Percentiles rank a stretch among this genome's conserved stretches.
Conservation (phyloP, 331 rosid genomes). For the Saraca asoca region DNA sequence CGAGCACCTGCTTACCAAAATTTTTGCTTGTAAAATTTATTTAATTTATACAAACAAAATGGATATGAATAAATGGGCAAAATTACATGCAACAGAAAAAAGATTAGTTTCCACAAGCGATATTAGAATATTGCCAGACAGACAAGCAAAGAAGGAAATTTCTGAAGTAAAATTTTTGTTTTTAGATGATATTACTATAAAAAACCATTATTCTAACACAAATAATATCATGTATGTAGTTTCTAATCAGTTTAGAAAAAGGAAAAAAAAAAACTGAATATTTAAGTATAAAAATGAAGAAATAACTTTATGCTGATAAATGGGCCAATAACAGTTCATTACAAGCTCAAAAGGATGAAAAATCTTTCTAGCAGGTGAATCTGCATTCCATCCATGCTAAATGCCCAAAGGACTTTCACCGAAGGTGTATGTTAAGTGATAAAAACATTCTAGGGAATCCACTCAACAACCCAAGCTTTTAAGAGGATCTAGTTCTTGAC, state of each 20-base stretch:
- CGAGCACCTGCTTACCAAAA: constrained; percentile 64
- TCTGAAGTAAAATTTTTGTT: not conserved
- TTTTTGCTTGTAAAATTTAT: constrained; percentile 14
- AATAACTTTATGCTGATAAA: not conserved
- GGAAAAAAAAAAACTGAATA: too few relatives aligned
- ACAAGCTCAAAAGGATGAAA: not conserved
- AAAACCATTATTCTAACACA: not conserved
- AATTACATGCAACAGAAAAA: constrained; percentile 6
- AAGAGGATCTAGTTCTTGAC: too few relatives aligned
- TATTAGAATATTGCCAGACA: not conserved
- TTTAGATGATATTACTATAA: too few relatives aligned
- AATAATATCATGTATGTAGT: not conserved
- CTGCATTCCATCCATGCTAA: too few relatives aligned
- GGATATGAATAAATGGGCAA: constrained; percentile 7
- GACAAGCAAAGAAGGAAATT: not conserved
- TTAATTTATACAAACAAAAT: not conserved
- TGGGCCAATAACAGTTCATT: not conserved
- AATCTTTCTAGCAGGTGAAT: not conserved
- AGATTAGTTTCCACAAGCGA: not conserved
- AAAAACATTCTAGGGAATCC: too few relatives aligned
- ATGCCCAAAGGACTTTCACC: too few relatives aligned
- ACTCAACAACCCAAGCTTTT: too few relatives aligned
- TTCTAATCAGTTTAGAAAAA: constrained; percentile 3
- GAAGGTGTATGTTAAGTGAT: too few relatives aligned
- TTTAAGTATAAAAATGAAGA: not conserved